Percentiles rank a stretch among this genome's conserved stretches.
phyloP scores from a whole-genome alignment of 1,139 yeast genomes.

The Protomyces gravidus region DNA sequence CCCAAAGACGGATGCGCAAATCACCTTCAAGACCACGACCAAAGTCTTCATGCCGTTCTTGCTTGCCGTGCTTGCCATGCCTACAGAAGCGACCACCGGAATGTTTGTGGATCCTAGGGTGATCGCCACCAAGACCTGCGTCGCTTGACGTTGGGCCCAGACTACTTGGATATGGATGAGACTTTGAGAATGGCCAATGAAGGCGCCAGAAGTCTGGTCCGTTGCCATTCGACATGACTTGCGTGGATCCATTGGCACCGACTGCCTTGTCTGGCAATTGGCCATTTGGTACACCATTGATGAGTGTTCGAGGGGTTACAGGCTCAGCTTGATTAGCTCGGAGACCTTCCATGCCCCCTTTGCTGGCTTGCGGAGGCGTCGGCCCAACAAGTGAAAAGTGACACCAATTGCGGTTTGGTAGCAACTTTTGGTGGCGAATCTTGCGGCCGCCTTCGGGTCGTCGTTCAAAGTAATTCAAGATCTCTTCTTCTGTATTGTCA shows the following conservation, averaged over 20 bases:
- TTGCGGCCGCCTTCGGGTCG: constrained; percentile 26
- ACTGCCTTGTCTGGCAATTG: constrained; percentile 2
- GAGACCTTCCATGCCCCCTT: not conserved
- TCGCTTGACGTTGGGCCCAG: constrained; percentile 13
- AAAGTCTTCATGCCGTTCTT: constrained; percentile 17
- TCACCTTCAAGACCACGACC: constrained; percentile 25
- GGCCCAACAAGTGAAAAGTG: constrained; percentile 15
- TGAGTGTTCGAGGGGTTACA: constrained; percentile 2
- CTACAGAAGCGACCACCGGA: constrained; percentile 25
- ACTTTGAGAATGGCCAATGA: constrained; percentile 21
- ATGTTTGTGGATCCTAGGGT: constrained; percentile 9
- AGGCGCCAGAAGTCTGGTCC: constrained; percentile 24
- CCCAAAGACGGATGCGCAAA: constrained; percentile 18
- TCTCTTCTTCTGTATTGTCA: constrained; percentile 16
- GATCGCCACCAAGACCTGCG: constrained; percentile 9
- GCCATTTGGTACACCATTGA: constrained; percentile 15
- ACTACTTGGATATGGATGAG: constrained; percentile 19
- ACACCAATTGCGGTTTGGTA: constrained; percentile 26
- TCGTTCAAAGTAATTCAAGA: constrained; percentile 20
- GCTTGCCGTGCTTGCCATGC: constrained; percentile 9
- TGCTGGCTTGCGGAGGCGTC: not conserved
- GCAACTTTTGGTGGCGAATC: constrained; percentile 14
- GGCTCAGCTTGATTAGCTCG: not conserved
- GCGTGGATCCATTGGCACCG: not conserved
- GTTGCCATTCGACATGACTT: not conserved